These are phyloP conservation scores for Celoporthe dispersa DNA, from an alignment of 2,329 filamentous ascomycete genomes.

Conservation along the genomic window DNA sequence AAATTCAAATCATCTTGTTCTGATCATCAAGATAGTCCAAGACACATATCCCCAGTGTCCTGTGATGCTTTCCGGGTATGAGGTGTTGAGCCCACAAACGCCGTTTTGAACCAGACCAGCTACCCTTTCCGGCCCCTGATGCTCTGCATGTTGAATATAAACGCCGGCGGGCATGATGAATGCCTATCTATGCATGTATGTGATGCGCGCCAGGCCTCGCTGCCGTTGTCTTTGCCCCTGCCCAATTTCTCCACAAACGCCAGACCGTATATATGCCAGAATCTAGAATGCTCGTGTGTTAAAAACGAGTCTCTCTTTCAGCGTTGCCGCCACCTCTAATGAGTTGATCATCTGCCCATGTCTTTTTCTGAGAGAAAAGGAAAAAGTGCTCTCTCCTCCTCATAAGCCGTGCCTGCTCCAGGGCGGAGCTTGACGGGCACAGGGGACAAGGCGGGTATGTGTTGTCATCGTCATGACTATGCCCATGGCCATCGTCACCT, in stretches of 20 bases:
- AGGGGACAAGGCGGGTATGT: neutral
- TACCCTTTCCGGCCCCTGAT: neutral
- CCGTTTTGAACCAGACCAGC: conserved; percentile 17
- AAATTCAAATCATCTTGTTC: neutral
- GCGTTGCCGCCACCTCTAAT: conserved; percentile 29
- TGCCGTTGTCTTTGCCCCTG: conserved; percentile 6
- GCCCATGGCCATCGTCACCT: conserved; percentile 20
- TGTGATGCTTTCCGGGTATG: conserved; percentile 19
- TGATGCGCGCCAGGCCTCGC: conserved; percentile 17
- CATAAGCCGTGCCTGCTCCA: neutral
- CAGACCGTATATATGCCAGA: conserved; percentile 20
- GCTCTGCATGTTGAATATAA: conserved; percentile 30
- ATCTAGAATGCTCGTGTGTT: conserved; percentile 21
- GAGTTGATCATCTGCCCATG: conserved; percentile 28
- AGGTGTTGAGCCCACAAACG: conserved; percentile 34
- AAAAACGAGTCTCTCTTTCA: conserved; percentile 14
- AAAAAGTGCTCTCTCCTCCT: conserved; percentile 3
- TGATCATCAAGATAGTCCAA: neutral
- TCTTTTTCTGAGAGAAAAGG: too few relatives aligned
- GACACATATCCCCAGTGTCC: neutral
- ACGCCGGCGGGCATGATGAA: conserved; percentile 20
- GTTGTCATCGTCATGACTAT: conserved; percentile 9
- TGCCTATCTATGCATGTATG: conserved; percentile 13
- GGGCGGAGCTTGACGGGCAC: neutral
- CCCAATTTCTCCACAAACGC: conserved; percentile 23